phyloP scores from a whole-genome alignment of 352 stramenopile genomes.

The Pythium coloratum region DNA sequence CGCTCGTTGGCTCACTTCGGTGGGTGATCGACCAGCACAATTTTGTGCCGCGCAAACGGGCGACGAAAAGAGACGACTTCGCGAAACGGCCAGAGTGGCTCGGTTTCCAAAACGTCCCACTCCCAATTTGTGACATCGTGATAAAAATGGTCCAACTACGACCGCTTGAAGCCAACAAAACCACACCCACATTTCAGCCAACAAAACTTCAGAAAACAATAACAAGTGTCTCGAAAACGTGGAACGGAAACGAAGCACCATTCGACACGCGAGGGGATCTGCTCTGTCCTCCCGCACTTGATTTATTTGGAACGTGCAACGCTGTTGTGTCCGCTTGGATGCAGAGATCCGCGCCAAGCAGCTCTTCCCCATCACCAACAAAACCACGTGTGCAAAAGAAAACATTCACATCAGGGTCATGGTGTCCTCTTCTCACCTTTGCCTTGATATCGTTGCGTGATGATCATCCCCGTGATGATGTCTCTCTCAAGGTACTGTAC shows the following conservation, averaged over 20 bases:
- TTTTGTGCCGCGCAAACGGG: background rate
- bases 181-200: too few relatives aligned
- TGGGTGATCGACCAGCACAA: background rate
- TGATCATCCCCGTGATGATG: too few relatives aligned
- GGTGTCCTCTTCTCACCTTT: too few relatives aligned
- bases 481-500: too few relatives aligned
- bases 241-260: background rate
- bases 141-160: background rate
- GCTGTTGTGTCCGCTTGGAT: background rate
- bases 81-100: background rate
- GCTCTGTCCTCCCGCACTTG: background rate
- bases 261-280: background rate
- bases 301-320: background rate
- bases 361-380: background rate
- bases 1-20: background rate
- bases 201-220: background rate
- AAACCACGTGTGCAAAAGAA: too few relatives aligned
- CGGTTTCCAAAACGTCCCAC: background rate
- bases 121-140: background rate
- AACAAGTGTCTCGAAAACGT: too few relatives aligned
- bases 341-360: background rate
- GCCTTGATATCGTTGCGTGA: too few relatives aligned
- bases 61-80: background rate
- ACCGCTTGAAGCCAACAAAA: background rate
- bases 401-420: too few relatives aligned